These are phyloP conservation scores for Aspergillus puulaauensis DNA, from an alignment of 2,329 filamentous ascomycete species.

Conservation along the genomic window DNA sequence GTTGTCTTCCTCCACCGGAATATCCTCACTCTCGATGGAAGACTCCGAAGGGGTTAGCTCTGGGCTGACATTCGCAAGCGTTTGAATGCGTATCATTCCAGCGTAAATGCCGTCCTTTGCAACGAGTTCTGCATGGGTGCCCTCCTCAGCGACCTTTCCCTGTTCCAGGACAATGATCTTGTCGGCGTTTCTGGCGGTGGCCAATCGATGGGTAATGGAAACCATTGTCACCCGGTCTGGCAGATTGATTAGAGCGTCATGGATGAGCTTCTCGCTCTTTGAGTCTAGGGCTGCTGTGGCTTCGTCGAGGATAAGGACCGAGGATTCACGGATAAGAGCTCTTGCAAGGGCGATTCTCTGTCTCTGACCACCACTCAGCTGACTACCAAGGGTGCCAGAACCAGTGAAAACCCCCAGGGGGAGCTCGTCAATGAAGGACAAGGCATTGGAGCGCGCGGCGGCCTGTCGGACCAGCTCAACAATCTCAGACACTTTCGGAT, in stretches of 20 bases:
- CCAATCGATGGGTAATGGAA: constrained; percentile 38
- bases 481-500: no score
- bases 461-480: no score
- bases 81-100: constrained; percentile 11
- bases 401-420: constrained; percentile 27
- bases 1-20: no score
- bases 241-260: constrained; percentile 29
- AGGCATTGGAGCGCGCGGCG: constrained; percentile 22
- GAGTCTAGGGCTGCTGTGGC: constrained; percentile 40
- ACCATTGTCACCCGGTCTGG: constrained; percentile 32
- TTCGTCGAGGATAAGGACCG: constrained; percentile 62
- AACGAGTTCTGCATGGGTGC: constrained; percentile 52
- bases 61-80: no score
- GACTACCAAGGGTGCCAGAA: constrained; percentile 21
- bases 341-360: constrained; percentile 88
- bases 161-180: constrained; percentile 39
- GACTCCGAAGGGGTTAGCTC: not conserved
- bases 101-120: constrained; percentile 31
- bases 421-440: constrained; percentile 25
- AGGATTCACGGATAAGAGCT: constrained; percentile 77
- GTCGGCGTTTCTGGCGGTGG: constrained; percentile 37
- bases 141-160: constrained; percentile 35
- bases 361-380: constrained; percentile 68
- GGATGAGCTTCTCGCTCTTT: constrained; percentile 35
- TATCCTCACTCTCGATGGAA: not conserved